A percentile compares a stretch with the other conserved stretches of the same genome.
Evolutionary conservation across 208 protist genomes (phyloP).

Genomic region (Strigomonas oncopelti): DNA sequence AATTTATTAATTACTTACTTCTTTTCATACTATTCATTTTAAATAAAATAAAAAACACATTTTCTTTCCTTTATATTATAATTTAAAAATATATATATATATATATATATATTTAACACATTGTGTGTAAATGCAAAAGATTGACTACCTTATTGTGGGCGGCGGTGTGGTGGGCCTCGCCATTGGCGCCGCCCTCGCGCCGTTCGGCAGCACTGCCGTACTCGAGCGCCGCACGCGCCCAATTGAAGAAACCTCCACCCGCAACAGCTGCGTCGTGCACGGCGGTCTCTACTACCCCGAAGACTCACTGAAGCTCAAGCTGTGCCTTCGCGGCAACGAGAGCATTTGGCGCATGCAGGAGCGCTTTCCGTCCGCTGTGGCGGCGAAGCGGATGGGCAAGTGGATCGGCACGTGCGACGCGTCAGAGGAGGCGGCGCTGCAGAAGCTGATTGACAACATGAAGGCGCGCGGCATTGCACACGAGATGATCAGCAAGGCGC

Average conservation of each 20-base stretch:
- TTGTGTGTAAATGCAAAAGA: slow-evolving; percentile 15
- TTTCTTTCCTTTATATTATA: not conserved
- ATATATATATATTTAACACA: not conserved
- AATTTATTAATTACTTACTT: too few relatives aligned
- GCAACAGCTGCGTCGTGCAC: slow-evolving; percentile 53
- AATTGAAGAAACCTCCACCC: slow-evolving; percentile 37
- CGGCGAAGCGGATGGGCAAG: slow-evolving; percentile 31
- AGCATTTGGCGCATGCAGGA: slow-evolving; percentile 40
- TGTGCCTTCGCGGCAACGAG: slow-evolving; percentile 36
- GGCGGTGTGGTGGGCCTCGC: slow-evolving; percentile 43
- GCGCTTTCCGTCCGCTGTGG: slow-evolving; percentile 18
- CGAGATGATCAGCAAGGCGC: slow-evolving; percentile 19
- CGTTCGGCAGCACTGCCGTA: slow-evolving; percentile 32
- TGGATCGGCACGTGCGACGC: slow-evolving; percentile 40
- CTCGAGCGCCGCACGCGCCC: slow-evolving; percentile 24
- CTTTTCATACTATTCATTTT: not conserved
- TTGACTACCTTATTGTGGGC: slow-evolving; percentile 27
- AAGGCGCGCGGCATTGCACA: slow-evolving; percentile 19
- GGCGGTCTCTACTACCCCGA: slow-evolving; percentile 49
- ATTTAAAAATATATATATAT: too few relatives aligned
- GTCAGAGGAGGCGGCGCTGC: slow-evolving; percentile 15
- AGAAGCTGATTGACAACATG: slow-evolving; percentile 29
- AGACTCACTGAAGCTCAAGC: slow-evolving; percentile 33
- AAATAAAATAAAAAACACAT: not conserved
- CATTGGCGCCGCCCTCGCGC: slow-evolving; percentile 28